Evolutionary conservation across 2,329 filamentous ascomycete genomes (phyloP).

Genomic region (Fusarium illudens): DNA sequence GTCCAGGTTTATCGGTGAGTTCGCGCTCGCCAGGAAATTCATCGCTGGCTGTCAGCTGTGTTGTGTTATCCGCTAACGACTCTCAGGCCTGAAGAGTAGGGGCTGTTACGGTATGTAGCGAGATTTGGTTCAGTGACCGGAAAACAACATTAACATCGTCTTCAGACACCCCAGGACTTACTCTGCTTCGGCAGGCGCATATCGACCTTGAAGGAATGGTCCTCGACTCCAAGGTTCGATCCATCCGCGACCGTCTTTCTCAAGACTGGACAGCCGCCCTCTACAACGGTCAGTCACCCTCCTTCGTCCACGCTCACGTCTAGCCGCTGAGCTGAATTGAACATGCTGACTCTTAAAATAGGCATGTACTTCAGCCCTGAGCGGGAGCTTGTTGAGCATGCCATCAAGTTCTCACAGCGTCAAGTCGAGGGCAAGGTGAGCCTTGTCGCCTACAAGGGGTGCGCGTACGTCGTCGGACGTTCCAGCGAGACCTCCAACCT

Average conservation of each 20-base stretch:
- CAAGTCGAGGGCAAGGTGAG: constrained; percentile 49
- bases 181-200: constrained; percentile 41
- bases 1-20: constrained; percentile 15
- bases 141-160: background rate
- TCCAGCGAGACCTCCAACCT: constrained; percentile 58
- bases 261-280: constrained; percentile 57
- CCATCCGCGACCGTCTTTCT: constrained; percentile 61
- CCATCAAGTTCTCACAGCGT: constrained; percentile 67
- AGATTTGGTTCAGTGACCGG: background rate
- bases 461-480: constrained; percentile 56
- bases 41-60: background rate
- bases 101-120: constrained; percentile 21
- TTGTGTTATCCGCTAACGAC: constrained; percentile 8
- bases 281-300: constrained; percentile 39
- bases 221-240: constrained; percentile 62
- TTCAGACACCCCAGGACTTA: constrained; percentile 14
- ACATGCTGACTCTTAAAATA: constrained; percentile 1
- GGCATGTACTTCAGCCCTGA: constrained; percentile 62
- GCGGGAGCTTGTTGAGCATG: constrained; percentile 66
- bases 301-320: background rate
- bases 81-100: constrained; percentile 29
- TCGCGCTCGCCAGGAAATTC: background rate
- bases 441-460: constrained; percentile 56
- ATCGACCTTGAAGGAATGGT: constrained; percentile 62
- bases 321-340: background rate